A percentile compares a stretch with the other conserved stretches of the same genome.
Evolutionary conservation across 2,329 filamentous ascomycete species (phyloP).

Genomic region (Calonectria hawksworthii): DNA sequence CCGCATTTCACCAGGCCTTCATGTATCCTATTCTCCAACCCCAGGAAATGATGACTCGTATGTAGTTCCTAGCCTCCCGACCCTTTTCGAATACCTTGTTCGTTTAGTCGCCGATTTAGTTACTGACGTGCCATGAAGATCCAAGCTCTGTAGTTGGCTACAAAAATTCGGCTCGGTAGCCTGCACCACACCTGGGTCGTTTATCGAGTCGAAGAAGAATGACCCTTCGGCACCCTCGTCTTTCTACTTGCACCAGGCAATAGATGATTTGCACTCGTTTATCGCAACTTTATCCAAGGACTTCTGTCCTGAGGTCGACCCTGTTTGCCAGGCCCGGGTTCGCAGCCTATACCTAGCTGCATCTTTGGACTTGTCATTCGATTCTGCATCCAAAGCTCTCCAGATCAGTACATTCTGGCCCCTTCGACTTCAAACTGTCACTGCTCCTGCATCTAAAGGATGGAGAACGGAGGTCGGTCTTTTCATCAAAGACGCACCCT

Average conservation of each 20-base stretch:
- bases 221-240: constrained; percentile 61
- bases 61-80: constrained; percentile 19
- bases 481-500: constrained; percentile 74
- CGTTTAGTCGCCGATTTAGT: neutral
- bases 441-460: constrained; percentile 55
- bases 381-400: constrained; percentile 75
- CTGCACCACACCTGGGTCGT: constrained; percentile 66
- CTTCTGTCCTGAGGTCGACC: constrained; percentile 63
- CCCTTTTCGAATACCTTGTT: neutral
- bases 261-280: constrained; percentile 71
- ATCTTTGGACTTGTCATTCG: constrained; percentile 83
- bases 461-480: constrained; percentile 86
- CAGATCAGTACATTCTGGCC: constrained; percentile 77
- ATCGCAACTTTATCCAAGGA: constrained; percentile 64
- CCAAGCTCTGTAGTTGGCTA: constrained; percentile 70
- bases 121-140: constrained; percentile 49
- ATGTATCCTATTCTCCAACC: constrained; percentile 80
- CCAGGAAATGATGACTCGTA: constrained; percentile 38
- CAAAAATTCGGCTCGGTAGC: constrained; percentile 70
- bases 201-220: constrained; percentile 64
- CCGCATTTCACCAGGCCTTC: constrained; percentile 83
- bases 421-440: constrained; percentile 56
- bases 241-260: constrained; percentile 77
- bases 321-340: constrained; percentile 64
- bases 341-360: constrained; percentile 65